A percentile compares a stretch with the other conserved stretches of the same genome.
These are phyloP conservation scores for Orbilia brochopaga DNA, from an alignment of 2,329 filamentous ascomycete species.

Conservation along the genomic window DNA sequence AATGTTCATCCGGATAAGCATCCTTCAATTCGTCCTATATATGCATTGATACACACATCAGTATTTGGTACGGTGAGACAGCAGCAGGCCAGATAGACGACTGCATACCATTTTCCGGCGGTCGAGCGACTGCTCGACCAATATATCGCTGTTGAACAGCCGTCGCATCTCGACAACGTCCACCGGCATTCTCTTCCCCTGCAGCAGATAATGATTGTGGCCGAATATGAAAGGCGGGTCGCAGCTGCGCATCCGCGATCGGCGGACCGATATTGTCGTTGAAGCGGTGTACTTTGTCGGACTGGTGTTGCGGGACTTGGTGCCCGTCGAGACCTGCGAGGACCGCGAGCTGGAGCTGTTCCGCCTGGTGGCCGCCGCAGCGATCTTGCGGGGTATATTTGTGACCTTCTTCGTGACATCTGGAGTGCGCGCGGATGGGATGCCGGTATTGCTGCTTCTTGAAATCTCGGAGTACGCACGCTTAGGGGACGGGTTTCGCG, in stretches of 20 bases:
- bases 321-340: no score
- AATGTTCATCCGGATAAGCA: background rate
- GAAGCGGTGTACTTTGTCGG: background rate
- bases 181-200: background rate
- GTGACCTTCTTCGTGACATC: no score
- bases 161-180: background rate
- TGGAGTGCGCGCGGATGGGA: no score
- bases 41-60: background rate
- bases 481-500: no score
- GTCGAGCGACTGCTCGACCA: background rate
- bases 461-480: no score
- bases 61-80: background rate
- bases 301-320: background rate
- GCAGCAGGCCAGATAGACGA: no score
- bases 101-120: background rate
- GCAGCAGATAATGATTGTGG: background rate
- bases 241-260: conserved; percentile 8
- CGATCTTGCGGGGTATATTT: no score
- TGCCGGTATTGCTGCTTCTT: no score
- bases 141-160: background rate
- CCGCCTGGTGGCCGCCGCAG: no score
- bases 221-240: conserved; percentile 8
- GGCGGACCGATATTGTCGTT: background rate
- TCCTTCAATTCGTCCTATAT: background rate
- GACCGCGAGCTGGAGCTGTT: no score